phyloP scores from a whole-genome alignment of 148 eudicot species.

The Suaeda aralocaspica region DNA sequence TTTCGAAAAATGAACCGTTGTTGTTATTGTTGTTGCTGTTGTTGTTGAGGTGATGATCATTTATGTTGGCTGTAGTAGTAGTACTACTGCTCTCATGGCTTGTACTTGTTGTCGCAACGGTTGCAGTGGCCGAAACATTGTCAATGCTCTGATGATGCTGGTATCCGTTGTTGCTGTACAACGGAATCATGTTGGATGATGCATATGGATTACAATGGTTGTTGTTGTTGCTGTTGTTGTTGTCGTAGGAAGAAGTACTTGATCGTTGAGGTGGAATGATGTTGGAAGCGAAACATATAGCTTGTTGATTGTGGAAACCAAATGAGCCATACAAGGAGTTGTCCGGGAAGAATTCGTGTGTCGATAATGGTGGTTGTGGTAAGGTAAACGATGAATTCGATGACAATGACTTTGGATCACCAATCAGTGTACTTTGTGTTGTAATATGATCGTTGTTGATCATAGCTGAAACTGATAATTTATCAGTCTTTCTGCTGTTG shows the following conservation, averaged over 20 bases:
- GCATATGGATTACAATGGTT: slow-evolving; percentile 20
- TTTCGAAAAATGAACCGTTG: slow-evolving; percentile 31
- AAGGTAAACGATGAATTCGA: slow-evolving; percentile 16
- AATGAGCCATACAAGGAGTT: slow-evolving; percentile 25
- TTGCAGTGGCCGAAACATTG: slow-evolving; percentile 9
- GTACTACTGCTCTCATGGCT: slow-evolving; percentile 29
- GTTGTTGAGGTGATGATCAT: slow-evolving; percentile 14
- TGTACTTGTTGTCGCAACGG: slow-evolving; percentile 24
- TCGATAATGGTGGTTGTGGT: slow-evolving; percentile 28
- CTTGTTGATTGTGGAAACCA: slow-evolving; percentile 28
- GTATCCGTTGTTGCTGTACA: slow-evolving; percentile 12
- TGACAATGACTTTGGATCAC: not conserved
- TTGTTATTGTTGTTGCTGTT: slow-evolving; percentile 17
- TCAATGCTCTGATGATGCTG: too few species aligned
- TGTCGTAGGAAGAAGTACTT: slow-evolving; percentile 18
- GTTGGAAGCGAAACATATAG: slow-evolving; percentile 32
- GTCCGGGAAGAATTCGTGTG: slow-evolving; percentile 39
- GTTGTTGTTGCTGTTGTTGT: too few species aligned
- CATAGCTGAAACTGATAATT: slow-evolving; percentile 17
- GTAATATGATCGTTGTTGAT: slow-evolving; percentile 4
- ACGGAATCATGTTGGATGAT: slow-evolving; percentile 32
- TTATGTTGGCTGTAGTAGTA: slow-evolving; percentile 14
- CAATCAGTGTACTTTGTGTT: not conserved
- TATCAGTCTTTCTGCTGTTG: slow-evolving; percentile 20
- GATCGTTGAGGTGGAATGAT: slow-evolving; percentile 17